Evolutionary conservation across 805 yeast genomes (phyloP).

Genomic region (Schwanniomyces pseudopolymorphus): DNA sequence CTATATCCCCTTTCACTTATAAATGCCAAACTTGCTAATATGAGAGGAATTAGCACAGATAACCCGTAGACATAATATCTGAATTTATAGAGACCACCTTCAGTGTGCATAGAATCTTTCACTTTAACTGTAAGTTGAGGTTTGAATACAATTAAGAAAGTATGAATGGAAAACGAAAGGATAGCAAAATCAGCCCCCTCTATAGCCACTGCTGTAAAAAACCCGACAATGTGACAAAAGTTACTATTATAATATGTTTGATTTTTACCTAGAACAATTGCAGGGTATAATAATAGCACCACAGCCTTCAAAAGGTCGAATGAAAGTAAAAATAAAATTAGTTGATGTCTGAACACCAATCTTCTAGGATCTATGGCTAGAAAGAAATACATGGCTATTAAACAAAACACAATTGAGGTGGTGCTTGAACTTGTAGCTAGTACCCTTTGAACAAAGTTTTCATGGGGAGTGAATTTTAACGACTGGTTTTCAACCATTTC

Average conservation of each 20-base stretch:
- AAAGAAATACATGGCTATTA: conserved; percentile 58
- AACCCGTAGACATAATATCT: conserved; percentile 58
- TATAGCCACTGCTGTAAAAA: conserved; percentile 74
- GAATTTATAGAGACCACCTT: conserved; percentile 71
- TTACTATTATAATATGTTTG: conserved; percentile 45
- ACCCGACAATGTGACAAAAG: conserved; percentile 70
- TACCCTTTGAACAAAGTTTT: conserved; percentile 31
- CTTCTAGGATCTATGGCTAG: conserved; percentile 63
- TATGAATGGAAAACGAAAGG: conserved; percentile 78
- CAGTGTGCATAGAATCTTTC: conserved; percentile 39
- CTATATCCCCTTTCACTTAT: conserved; percentile 54
- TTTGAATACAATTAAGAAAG: conserved; percentile 67
- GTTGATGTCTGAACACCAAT: conserved; percentile 64
- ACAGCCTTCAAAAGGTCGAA: conserved; percentile 77
- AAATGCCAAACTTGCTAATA: conserved; percentile 73
- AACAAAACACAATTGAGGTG: conserved; percentile 45
- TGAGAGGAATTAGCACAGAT: conserved; percentile 59
- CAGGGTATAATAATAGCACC: conserved; percentile 66
- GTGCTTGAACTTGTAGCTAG: conserved; percentile 40
- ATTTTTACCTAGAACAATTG: conserved; percentile 47
- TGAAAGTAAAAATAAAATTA: conserved; percentile 64
- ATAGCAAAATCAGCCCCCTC: conserved; percentile 89
- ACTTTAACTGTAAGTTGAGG: conserved; percentile 50
- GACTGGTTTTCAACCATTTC: conserved; percentile 19
- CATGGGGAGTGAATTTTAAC: conserved; percentile 24